These are phyloP conservation scores for Trichoderma virens DNA, from an alignment of 495 filamentous ascomycete species.

Conservation along the genomic window DNA sequence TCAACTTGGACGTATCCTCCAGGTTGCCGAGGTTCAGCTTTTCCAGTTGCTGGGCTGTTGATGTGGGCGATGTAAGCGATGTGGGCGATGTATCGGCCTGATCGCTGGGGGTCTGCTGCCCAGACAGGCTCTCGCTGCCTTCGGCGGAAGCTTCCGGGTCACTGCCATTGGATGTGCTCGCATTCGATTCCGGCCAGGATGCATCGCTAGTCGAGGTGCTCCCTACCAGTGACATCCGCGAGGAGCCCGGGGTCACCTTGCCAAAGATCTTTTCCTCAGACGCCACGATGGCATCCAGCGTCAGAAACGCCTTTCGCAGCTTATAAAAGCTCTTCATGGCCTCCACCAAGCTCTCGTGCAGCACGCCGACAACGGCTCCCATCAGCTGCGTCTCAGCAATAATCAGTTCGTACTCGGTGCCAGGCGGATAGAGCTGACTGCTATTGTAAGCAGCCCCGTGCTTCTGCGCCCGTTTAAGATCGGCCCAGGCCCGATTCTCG, in stretches of 20 bases:
- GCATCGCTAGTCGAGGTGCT: slow-evolving; percentile 2
- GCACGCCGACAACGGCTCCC: slow-evolving; percentile 76
- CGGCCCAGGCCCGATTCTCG: slow-evolving; percentile 69
- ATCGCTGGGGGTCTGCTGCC: slow-evolving; percentile 8
- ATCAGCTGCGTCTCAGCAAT: slow-evolving; percentile 79
- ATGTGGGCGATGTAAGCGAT: neutral
- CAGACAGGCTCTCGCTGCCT: neutral
- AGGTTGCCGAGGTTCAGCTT: neutral
- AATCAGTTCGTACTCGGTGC: slow-evolving; percentile 72
- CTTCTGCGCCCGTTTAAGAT: slow-evolving; percentile 66
- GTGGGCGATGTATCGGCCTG: neutral
- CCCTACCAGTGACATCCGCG: neutral
- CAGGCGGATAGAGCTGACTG: slow-evolving; percentile 63
- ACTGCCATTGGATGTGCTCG: neutral
- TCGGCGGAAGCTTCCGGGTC: neutral
- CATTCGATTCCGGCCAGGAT: slow-evolving; percentile 8
- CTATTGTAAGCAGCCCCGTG: slow-evolving; percentile 26
- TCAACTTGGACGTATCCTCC: neutral
- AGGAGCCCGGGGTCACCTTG: neutral
- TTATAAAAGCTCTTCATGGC: slow-evolving; percentile 89
- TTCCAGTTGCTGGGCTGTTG: too few relatives aligned
- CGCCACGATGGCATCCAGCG: slow-evolving; percentile 64
- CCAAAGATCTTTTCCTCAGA: slow-evolving; percentile 36
- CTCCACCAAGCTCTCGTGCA: slow-evolving; percentile 91
- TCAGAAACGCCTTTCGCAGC: slow-evolving; percentile 79